Base-by-base conservation (phyloP, 495 filamentous ascomycete genomes). In the Neurospora sp. region DNA sequence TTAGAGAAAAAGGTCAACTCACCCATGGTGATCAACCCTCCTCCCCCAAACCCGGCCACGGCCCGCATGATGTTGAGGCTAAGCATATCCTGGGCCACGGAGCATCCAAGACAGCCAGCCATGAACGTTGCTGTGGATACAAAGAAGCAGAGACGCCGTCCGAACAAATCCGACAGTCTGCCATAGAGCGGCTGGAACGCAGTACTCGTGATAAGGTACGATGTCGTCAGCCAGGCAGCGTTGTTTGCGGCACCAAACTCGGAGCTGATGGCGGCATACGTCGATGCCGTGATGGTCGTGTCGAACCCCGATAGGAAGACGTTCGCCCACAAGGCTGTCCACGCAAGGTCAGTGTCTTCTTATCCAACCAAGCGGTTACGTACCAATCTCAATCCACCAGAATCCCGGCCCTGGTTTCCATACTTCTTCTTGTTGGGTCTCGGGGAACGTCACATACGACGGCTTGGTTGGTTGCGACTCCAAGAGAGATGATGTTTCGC, bases 141-240 rank as follows among this genome's bases (percentile, higher is more conserved):
- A 65, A 87, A 85, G 75, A 87, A 86, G 74, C 85, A 86, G 4
- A 80, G 81, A 1, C 86, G 78, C 2, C 87, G 82, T 3, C 88
- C 88, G 53, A 88, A 87, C 70, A 88, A 82, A 72, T 89, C 82
- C 0, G 86, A 85, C 12, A 87, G 77, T 0, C 86, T 82, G 8
- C 82, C 82, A 39, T 83, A 84, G 31, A 84, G 70, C 20, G 82
- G 82, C 70, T 86, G 85, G 74, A 91, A 92, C 71, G 90, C 88
- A 4, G 90, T 91, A 77, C 91, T 92, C 1, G 90, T 90, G 72
- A 94, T 90, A 20, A 93, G 80, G 37, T 90, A 90, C 4, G 90
- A 92, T 3, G 90, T 94, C 8, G 90, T 92, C 2, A 91, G 87
- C 91, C 91, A 94, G 12, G 81, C 84, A 3, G 85, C 82, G 5